Evolutionary conservation across 1,139 yeast genomes (phyloP).

Genomic region (Lodderomyces parapsilosis): DNA sequence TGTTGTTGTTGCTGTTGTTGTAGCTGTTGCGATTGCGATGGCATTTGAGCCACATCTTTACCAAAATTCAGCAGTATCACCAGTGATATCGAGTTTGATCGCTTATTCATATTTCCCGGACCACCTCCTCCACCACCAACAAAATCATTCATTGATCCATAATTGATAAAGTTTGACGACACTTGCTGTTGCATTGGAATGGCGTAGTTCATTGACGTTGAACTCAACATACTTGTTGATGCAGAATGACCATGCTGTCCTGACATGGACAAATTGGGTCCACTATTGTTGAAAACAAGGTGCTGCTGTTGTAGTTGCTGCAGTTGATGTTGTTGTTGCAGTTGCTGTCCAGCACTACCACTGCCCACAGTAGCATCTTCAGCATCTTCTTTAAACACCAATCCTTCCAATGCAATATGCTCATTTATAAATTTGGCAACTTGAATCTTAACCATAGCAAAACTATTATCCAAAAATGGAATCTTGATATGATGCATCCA

Average conservation of each 20-base stretch:
- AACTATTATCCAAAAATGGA: background rate
- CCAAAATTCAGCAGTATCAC: constrained; percentile 7
- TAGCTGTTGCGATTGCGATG: background rate
- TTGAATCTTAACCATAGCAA: background rate
- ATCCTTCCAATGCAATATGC: constrained; percentile 10
- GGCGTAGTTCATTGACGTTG: constrained; percentile 2
- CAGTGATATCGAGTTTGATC: constrained; percentile 15
- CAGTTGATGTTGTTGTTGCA: constrained; percentile 6
- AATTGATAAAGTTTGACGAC: constrained; percentile 4
- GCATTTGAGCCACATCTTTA: constrained; percentile 10
- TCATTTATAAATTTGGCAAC: constrained; percentile 18
- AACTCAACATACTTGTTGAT: constrained; percentile 1
- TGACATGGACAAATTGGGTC: background rate
- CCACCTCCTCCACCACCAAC: constrained; percentile 2
- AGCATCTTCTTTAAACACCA: constrained; percentile 13
- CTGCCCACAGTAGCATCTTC: background rate
- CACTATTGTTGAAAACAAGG: background rate
- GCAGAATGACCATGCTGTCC: background rate
- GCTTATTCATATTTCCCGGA: constrained; percentile 5
- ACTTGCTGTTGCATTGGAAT: constrained; percentile 1
- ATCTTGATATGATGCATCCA: constrained; percentile 19
- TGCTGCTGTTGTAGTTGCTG: constrained; percentile 7
- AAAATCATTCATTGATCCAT: constrained; percentile 3
- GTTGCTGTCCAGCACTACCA: background rate
- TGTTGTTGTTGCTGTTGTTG: constrained; percentile 1